phyloP scores from a whole-genome alignment of 345 rosid genomes.

The Geranium brycei region DNA sequence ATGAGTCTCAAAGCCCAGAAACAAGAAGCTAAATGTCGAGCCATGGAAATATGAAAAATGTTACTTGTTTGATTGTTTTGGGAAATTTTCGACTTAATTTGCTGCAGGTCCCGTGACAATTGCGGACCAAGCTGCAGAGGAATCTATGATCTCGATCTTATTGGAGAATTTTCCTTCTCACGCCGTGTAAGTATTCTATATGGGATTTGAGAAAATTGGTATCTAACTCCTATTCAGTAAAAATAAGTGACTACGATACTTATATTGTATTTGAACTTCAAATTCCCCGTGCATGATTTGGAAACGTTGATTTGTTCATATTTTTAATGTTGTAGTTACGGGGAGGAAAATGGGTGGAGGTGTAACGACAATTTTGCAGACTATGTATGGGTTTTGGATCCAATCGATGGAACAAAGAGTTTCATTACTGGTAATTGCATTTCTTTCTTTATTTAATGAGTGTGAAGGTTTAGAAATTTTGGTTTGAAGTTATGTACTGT shows the following conservation, averaged over 20 bases:
- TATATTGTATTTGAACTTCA: not conserved
- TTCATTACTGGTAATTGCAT: slow-evolving; percentile 60
- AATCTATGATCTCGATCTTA: slow-evolving; percentile 67
- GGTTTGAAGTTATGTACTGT: slow-evolving; percentile 8
- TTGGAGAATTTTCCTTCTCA: slow-evolving; percentile 70
- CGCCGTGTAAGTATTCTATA: slow-evolving; percentile 52
- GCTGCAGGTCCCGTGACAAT: slow-evolving; percentile 82
- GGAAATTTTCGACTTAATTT: not conserved
- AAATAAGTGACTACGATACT: too few relatives aligned
- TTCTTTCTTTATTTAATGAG: too few relatives aligned
- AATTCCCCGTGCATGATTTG: not conserved
- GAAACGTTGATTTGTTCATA: not conserved
- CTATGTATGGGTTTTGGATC: slow-evolving; percentile 95
- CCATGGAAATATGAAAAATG: too few relatives aligned
- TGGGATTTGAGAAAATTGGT: not conserved
- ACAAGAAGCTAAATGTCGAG: too few relatives aligned
- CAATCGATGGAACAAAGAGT: slow-evolving; percentile 93
- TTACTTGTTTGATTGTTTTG: not conserved
- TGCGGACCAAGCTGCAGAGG: slow-evolving; percentile 88
- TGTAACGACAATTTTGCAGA: slow-evolving; percentile 66
- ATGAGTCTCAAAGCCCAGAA: too few relatives aligned
- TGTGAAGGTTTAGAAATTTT: slow-evolving; percentile 3
- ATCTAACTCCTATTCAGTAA: too few relatives aligned
- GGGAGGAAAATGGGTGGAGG: slow-evolving; percentile 97
- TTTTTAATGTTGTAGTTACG: slow-evolving; percentile 42